Evolutionary conservation across 768 basidiomycete species (phyloP), one percentile per base, ranked within the genome.

Genomic region (Dendrothele bispora): DNA sequence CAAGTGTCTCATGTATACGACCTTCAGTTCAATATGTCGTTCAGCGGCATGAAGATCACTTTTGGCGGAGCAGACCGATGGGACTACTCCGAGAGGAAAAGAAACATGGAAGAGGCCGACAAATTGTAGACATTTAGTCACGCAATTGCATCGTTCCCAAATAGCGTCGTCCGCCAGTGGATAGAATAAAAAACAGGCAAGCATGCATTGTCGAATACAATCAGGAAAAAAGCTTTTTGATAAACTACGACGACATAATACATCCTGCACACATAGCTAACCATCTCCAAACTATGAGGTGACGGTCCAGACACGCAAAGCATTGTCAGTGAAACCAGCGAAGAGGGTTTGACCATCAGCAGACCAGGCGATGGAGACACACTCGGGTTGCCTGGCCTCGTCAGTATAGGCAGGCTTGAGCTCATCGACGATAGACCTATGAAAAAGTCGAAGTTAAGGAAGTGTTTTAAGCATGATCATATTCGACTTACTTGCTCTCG

Each of bases 311-410:
- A 93, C 90, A 57, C 92, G 88, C 66, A 97, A 85, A 56, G 83
- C 79, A 75, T 95, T 88, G 73, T 98, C 95, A 45, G 91, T 91
- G 83, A 93, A 95, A 51, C 95, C 95, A 70, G 89, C 93, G 68
- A 95, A 98, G 52, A 99, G 80, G 43, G 91, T 95, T 75, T 97
- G 93, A 48, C 97, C 97, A 68, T 97, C 95, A 39, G 95, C 86
- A 46, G 94, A 97, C 97, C 97, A 99, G 52, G 97, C 91, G 59
- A 98, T 90, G 43, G 95, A 98, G 37, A 95, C 88, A 68, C 91
- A 94, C 72, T 97, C 92, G 29, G 92, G 90, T 58, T 91, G 83
- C 65, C 84, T 78, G 17, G 84, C 77, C 56, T 79, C 78, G 44
- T 92, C 88, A 53, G 82, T 80, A 68, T 91, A 95, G 61, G 95